phyloP scores from a whole-genome alignment of 768 basidiomycete genomes.

The Nevesoporus exiguus region DNA sequence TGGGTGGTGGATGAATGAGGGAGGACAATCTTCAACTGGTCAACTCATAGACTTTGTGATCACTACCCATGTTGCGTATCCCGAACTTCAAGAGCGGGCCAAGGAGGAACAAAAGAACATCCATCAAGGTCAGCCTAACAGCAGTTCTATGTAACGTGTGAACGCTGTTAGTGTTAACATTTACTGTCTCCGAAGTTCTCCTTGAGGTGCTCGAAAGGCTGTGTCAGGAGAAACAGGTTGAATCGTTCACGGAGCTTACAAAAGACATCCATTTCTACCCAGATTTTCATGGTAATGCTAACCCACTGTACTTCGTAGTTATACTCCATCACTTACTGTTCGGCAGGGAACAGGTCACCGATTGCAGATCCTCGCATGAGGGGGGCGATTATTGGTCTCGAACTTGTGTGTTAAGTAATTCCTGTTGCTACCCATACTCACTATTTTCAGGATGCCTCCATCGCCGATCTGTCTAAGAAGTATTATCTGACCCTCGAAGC shows the following conservation, averaged over 20 bases:
- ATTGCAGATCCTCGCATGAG: slow-evolving; percentile 95
- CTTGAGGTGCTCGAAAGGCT: slow-evolving; percentile 71
- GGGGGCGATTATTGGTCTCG: slow-evolving; percentile 85
- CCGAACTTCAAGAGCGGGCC: slow-evolving; percentile 60
- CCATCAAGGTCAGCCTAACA: slow-evolving; percentile 42
- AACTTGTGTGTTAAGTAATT: slow-evolving; percentile 48
- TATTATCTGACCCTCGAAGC: slow-evolving; percentile 91
- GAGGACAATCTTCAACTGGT: slow-evolving; percentile 98
- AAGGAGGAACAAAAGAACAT: slow-evolving; percentile 58
- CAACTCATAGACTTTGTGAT: slow-evolving; percentile 91
- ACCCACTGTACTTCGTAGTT: neutral
- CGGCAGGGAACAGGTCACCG: slow-evolving; percentile 88
- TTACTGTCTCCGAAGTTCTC: slow-evolving; percentile 47
- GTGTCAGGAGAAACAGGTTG: slow-evolving; percentile 47
- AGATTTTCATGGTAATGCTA: slow-evolving; percentile 75
- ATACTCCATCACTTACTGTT: neutral
- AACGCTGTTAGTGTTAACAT: neutral
- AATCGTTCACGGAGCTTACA: slow-evolving; percentile 77
- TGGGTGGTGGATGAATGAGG: slow-evolving; percentile 99
- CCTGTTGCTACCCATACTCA: neutral
- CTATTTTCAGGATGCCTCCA: slow-evolving; percentile 53
- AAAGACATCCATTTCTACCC: slow-evolving; percentile 94
- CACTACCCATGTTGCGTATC: slow-evolving; percentile 85
- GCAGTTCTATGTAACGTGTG: neutral
- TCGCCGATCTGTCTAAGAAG: slow-evolving; percentile 82